Evolutionary conservation across 2,329 filamentous ascomycete genomes (phyloP), one percentile per base, ranked within the genome.

Genomic region (Pseudocercospora musae): DNA sequence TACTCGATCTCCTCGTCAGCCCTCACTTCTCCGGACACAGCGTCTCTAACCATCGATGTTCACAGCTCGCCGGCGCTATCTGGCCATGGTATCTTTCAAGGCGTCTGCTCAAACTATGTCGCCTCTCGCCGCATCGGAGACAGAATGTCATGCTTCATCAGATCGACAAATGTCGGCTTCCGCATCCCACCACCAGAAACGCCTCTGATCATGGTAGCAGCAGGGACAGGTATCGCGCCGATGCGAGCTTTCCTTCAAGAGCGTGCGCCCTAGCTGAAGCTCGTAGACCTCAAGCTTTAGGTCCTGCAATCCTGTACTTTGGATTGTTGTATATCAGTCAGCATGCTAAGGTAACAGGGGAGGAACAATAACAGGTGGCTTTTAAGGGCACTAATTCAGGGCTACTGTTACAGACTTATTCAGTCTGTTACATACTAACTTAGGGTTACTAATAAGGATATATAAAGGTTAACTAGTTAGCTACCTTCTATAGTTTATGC

Each of bases 21-120:
- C 13, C 56, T 69, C 10, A 58, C 49, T 13, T 50, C 62, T 5
- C 60, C 57, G 21, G 56, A 59, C 20, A 64, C 59, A 5, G 62
- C 61, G 10, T 62, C 61, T 83, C 80, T 92, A 27, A 91, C 88
- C 2, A 90, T 89, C 77, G 82, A 83, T 2, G 81, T 92, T 11
- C 58, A 64, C 50, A 46, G 29, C n/a, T 58, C 63, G 0, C 66
- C 65, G 2, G 62, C 67, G 4, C 50, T 62, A 2, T 62, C 62
- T 11, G 60, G 58, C 11, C 65, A 65, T 13, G 61, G 61, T 6
- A 71, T 72, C 13, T 75, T 75, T 60, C 71, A 76, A 7, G 78
- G 78, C 25, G 78, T 79, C 2, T 76, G 77, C 0, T 73, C 75
- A 0, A 76, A 67, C 37, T 78, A 79, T 59, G 70, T 79, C 3